phyloP scores from a whole-genome alignment of 2,329 filamentous ascomycete species.

The Fonsecaea multimorphosa region DNA sequence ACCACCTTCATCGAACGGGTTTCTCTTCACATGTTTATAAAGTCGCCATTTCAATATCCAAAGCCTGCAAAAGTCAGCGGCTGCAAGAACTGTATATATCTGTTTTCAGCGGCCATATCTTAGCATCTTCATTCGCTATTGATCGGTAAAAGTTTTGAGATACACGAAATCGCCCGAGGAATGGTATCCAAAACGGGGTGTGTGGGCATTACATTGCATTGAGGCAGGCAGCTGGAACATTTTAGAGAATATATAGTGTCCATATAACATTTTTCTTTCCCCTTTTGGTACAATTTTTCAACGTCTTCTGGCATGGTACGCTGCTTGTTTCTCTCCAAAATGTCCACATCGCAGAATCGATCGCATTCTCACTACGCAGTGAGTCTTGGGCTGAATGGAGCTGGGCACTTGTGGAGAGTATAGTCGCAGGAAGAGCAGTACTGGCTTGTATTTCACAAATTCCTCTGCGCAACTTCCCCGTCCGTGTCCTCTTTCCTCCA shows the following conservation, averaged over 20 bases:
- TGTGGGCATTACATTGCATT: not conserved
- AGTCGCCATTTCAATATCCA: not conserved
- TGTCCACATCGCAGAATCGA: not conserved
- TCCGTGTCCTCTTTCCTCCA: slow-evolving; percentile 14
- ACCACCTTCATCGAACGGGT: not conserved
- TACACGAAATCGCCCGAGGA: not conserved
- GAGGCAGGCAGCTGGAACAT: not conserved
- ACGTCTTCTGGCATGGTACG: not conserved
- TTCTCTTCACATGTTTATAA: not conserved
- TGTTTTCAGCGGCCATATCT: not conserved
- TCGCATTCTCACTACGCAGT: not conserved
- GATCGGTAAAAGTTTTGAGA: not conserved
- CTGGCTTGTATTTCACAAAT: not conserved
- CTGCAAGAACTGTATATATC: not conserved
- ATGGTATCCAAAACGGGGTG: not conserved
- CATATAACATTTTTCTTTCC: not conserved
- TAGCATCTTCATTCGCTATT: not conserved
- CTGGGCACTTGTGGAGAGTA: too few relatives aligned
- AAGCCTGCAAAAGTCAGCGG: not conserved
- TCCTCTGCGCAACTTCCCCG: not conserved
- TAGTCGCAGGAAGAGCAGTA: too few relatives aligned
- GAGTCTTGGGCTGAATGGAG: not conserved
- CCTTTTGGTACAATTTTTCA: not conserved
- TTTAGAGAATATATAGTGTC: not conserved
- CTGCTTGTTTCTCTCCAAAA: not conserved